Evolutionary conservation across 73 alveolate species (phyloP), one percentile per base, ranked within the genome.

Genomic region (Blepharisma stoltei): DNA sequence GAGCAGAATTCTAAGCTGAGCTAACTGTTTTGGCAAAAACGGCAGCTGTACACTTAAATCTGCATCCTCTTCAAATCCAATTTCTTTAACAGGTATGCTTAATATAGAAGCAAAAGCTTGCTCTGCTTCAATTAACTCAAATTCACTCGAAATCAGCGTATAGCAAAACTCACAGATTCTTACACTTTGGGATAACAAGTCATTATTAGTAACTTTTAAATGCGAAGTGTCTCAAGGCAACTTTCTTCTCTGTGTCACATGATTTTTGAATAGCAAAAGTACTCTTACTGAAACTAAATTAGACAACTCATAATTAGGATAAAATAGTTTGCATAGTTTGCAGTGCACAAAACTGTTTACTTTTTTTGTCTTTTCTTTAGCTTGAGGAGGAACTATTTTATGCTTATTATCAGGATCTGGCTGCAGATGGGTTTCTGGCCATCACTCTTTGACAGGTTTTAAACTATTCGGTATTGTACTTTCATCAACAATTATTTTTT

Each of bases 261-360:
- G 79, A 11, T 18, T 20, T 43, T 69, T 69, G 27, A 14, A 69
- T 14, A 69, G 41, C 79, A 69, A 14, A 69, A 69, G 79, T 53
- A 69, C 27, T 38, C 79, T 25, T 9, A 69, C 65, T 0, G 75
- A n/a, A 69, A 69, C 65, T n/a, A 69, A 38, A 44, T 69, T 18
- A 38, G 79, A 11, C 4, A 69, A 25, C 5, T 69, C 79, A 44
- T 38, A 14, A 18, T 46, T 69, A 0, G n/a, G 55, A 25, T 46
- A 69, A 38, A 9, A 69, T 14, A 69, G 4, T 46, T 43, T 44
- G 60, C 79, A 69, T 69, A 69, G 65, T 43, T 69, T 69, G 45
- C 79, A 69, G 4, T 69, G 65, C 11, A 46, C 79, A 69, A 60
- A 60, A 60, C 73, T 60, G 46, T 14, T 60, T 9, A 60, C n/a